These are phyloP conservation scores for Fusarium nodosum DNA, from an alignment of 2,329 filamentous ascomycete genomes.

Conservation along the genomic window DNA sequence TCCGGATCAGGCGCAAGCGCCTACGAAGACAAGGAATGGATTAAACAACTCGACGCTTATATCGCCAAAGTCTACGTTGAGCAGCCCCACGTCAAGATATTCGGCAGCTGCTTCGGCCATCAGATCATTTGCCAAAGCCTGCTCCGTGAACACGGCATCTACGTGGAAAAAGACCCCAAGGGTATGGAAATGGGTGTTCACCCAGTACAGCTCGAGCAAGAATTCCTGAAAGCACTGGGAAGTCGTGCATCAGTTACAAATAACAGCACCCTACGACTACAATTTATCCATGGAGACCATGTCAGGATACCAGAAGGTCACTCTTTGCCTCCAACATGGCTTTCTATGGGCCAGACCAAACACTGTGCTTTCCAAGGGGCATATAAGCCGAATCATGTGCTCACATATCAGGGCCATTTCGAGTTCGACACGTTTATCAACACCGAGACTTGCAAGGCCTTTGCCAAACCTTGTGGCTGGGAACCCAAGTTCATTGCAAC, in stretches of 20 bases:
- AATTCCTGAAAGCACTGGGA: neutral
- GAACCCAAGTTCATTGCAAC: neutral
- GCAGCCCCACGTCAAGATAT: neutral
- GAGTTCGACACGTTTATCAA: constrained; percentile 11
- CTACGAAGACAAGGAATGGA: constrained; percentile 6
- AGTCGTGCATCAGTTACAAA: neutral
- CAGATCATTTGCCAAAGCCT: constrained; percentile 10
- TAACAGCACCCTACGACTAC: neutral
- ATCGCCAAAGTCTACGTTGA: neutral
- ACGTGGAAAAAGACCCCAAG: constrained; percentile 5
- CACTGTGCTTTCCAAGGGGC: constrained; percentile 11
- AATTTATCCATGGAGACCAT: constrained; percentile 10
- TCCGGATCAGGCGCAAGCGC: constrained; percentile 8
- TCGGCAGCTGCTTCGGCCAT: constrained; percentile 5
- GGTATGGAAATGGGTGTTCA: constrained; percentile 4
- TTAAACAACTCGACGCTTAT: constrained; percentile 4
- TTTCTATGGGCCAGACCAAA: constrained; percentile 3
- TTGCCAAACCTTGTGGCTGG: neutral
- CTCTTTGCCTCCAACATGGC: neutral
- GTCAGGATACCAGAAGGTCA: neutral
- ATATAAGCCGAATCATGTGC: constrained; percentile 11
- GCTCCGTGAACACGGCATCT: neutral
- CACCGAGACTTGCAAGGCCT: neutral
- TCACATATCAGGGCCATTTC: constrained; percentile 8
- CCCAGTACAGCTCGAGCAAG: neutral